Evolutionary conservation across 1,284 basidiomycete species (phyloP).

Genomic region (Apiotrichum veenhuisii): DNA sequence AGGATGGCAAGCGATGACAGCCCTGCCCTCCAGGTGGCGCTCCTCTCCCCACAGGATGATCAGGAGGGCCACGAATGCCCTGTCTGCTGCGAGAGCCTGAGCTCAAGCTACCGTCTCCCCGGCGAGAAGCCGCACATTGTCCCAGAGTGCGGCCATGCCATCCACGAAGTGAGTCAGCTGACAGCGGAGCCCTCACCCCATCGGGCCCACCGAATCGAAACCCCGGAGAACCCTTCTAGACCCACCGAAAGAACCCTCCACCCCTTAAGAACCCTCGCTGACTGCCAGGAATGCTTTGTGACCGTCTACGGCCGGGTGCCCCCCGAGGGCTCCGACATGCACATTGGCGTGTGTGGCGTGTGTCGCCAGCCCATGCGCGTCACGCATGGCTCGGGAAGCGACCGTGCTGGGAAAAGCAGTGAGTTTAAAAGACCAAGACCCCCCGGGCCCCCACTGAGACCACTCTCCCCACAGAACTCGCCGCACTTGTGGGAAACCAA

Average conservation of each 20-base stretch:
- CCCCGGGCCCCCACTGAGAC: background rate
- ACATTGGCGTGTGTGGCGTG: conserved; percentile 91
- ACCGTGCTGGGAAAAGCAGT: conserved; percentile 83
- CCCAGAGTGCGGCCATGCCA: conserved; percentile 92
- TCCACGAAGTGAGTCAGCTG: conserved; percentile 88
- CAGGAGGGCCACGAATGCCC: conserved; percentile 45
- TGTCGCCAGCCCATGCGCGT: conserved; percentile 94
- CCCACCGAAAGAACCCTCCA: too few relatives aligned
- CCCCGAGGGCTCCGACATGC: conserved; percentile 60
- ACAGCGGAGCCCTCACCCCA: too few relatives aligned
- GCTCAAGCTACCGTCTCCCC: conserved; percentile 55
- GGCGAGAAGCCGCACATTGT: conserved; percentile 97
- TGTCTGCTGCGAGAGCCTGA: conserved; percentile 48
- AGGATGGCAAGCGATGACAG: conserved; percentile 6
- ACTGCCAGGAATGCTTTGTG: conserved; percentile 78
- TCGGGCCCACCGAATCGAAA: too few relatives aligned
- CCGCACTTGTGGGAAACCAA: conserved; percentile 70
- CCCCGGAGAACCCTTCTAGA: too few relatives aligned
- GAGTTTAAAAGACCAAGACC: conserved; percentile 47
- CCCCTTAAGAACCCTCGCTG: too few relatives aligned
- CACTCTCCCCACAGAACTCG: conserved; percentile 65
- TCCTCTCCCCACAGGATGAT: conserved; percentile 38
- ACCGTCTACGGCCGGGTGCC: conserved; percentile 89
- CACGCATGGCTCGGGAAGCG: conserved; percentile 57
- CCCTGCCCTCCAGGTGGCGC: conserved; percentile 37